Evolutionary conservation across 2,329 filamentous ascomycete genomes (phyloP), one percentile per base, ranked within the genome.

Genomic region (Aureobasidium sp.): DNA sequence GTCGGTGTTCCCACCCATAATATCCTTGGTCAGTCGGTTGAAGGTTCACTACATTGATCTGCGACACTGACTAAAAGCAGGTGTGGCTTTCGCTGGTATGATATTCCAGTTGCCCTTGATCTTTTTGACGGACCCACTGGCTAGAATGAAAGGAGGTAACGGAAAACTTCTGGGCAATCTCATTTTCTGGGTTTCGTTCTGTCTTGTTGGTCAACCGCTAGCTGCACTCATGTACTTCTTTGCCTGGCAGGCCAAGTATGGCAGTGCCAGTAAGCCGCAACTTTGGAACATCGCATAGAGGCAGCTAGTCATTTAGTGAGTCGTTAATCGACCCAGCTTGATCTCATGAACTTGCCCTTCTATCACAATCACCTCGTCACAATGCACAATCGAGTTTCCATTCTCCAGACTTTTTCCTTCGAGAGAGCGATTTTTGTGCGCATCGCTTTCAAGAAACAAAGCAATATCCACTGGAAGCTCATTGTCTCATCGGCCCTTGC

Each of bases 221-320:
- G 94, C 91, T 1, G 92, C 91, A 0, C 78, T 99, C 63, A 81
- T 96, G 72, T 99, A 99, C 74, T 99, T 97, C 74, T 97, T 97
- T 72, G 92, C 92, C 1, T 99, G 94, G 93, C 93, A 97, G 76
- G 91, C 91, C 61, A 97, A 97, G 78, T 97, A 96, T 72, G 94
- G 94, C 13, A 64, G 62, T 49, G 64, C 55, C 53, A 65, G 62
- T 39, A 65, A 62, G 34, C 62, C 64, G 7, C 59, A 63, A 30
- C 32, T 65, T n/a, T 65, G 62, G 62, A 47, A 32, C 11, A 37
- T 41, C 27, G 27, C 29, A 48, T 48, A 47, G 14, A 48, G 27
- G 25, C 45, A 48, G 45, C 6, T 6, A 48, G 27, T 25, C 27
- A 10, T 14, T 7, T 2, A 16, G 25, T 25, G 39, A 42, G 39